Conservation (phyloP, 192 early-diverging fungal species). For the Chytriomyces sp. region DNA sequence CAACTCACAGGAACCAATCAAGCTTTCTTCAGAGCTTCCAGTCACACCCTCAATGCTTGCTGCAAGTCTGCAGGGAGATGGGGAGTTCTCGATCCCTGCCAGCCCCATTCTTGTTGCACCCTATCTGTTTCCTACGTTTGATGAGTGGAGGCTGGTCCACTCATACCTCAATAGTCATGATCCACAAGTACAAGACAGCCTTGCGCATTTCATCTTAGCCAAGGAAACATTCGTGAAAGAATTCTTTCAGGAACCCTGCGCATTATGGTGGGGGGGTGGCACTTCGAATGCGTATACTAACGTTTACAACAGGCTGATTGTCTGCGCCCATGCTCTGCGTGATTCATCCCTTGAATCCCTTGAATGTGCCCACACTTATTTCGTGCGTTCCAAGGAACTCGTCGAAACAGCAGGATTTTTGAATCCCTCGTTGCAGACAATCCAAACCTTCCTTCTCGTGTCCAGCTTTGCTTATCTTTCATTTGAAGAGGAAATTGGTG, state of each 20-base stretch:
- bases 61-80: neutral
- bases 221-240: neutral
- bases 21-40: neutral
- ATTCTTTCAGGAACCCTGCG: neutral
- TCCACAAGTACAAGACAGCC: neutral
- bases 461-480: too few species aligned
- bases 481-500: too few species aligned
- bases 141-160: neutral
- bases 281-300: too few species aligned
- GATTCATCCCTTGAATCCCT: too few species aligned
- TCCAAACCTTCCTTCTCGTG: too few species aligned
- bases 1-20: neutral
- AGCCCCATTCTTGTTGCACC: neutral
- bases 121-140: neutral
- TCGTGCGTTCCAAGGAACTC: too few species aligned
- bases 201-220: neutral
- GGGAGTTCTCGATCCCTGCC: neutral
- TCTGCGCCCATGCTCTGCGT: too few species aligned
- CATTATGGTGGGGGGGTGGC: too few species aligned
- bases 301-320: too few species aligned
- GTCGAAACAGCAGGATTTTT: too few species aligned
- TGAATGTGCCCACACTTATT: too few species aligned
- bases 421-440: too few species aligned
- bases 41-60: neutral
- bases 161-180: neutral